Conservation (phyloP, 805 yeast species). For the Metschnikowia bowlesiae region DNA sequence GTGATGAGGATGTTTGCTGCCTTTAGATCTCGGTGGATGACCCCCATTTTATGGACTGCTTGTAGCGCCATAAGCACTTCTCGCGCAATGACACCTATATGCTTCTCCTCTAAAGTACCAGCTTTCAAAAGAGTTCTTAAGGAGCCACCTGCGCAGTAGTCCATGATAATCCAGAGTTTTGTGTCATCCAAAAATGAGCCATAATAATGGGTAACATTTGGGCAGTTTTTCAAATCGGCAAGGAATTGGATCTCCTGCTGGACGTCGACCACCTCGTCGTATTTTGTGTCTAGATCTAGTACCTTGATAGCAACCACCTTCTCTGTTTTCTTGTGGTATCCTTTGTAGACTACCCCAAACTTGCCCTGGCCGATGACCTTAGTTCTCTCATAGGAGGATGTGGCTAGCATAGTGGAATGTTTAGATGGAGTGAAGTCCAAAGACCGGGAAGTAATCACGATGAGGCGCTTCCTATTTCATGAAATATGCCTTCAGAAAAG, state of each 20-base stretch:
- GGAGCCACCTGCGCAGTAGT: conserved; percentile 95
- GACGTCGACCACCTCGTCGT: conserved; percentile 92
- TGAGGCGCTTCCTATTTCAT: neutral
- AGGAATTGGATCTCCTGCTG: conserved; percentile 89
- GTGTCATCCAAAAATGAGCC: conserved; percentile 86
- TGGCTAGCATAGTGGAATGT: conserved; percentile 10
- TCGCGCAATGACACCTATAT: conserved; percentile 77
- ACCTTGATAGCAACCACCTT: conserved; percentile 91
- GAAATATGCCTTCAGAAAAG: neutral
- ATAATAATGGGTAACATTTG: conserved; percentile 90
- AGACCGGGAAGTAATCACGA: neutral
- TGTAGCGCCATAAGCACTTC: conserved; percentile 75
- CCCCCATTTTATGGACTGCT: conserved; percentile 82
- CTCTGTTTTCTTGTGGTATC: conserved; percentile 61
- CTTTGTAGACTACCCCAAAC: conserved; percentile 95
- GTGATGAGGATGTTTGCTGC: conserved; percentile 92
- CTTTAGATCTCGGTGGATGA: conserved; percentile 93
- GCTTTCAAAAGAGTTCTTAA: conserved; percentile 80
- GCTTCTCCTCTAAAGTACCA: conserved; percentile 81
- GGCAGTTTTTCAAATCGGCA: conserved; percentile 73
- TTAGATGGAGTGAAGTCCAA: neutral
- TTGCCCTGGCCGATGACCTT: conserved; percentile 95
- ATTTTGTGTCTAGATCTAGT: conserved; percentile 83
- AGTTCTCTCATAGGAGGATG: conserved; percentile 57
- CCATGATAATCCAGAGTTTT: conserved; percentile 97